These are phyloP conservation scores for Aspergillus sojae DNA, from an alignment of 2,329 filamentous ascomycete genomes.

Conservation along the genomic window DNA sequence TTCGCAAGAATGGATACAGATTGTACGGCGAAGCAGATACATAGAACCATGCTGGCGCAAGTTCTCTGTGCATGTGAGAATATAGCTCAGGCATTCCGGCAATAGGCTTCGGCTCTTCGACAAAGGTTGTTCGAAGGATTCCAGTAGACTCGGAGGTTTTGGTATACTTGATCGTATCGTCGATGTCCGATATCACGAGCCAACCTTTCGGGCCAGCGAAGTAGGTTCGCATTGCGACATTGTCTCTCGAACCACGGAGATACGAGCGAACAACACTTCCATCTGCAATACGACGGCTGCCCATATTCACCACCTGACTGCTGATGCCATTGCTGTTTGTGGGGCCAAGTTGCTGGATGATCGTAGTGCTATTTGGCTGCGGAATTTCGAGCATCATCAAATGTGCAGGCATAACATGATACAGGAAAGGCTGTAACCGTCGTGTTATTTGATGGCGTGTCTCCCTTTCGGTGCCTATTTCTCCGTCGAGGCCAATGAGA, in stretches of 20 bases:
- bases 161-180: slow-evolving; percentile 94
- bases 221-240: slow-evolving; percentile 68
- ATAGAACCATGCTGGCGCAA: slow-evolving; percentile 83
- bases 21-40: slow-evolving; percentile 93
- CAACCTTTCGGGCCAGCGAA: slow-evolving; percentile 79
- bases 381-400: slow-evolving; percentile 67
- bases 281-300: slow-evolving; percentile 46
- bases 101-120: slow-evolving; percentile 71
- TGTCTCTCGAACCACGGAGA: slow-evolving; percentile 27
- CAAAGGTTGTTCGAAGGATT: slow-evolving; percentile 82
- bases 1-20: slow-evolving; percentile 80
- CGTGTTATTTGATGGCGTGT: slow-evolving; percentile 66
- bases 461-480: slow-evolving; percentile 47
- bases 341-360: slow-evolving; percentile 64
- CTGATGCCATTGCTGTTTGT: slow-evolving; percentile 73
- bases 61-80: slow-evolving; percentile 59
- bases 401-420: slow-evolving; percentile 71
- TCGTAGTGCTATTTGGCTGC: slow-evolving; percentile 48
- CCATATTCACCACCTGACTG: slow-evolving; percentile 61
- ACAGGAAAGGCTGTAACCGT: slow-evolving; percentile 68
- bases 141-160: slow-evolving; percentile 77
- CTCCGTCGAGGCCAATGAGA: slow-evolving; percentile 67
- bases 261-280: slow-evolving; percentile 51
- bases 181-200: slow-evolving; percentile 85
- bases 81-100: slow-evolving; percentile 86